phyloP scores from a whole-genome alignment of 345 rosid species.

The Eucalyptus marginata region DNA sequence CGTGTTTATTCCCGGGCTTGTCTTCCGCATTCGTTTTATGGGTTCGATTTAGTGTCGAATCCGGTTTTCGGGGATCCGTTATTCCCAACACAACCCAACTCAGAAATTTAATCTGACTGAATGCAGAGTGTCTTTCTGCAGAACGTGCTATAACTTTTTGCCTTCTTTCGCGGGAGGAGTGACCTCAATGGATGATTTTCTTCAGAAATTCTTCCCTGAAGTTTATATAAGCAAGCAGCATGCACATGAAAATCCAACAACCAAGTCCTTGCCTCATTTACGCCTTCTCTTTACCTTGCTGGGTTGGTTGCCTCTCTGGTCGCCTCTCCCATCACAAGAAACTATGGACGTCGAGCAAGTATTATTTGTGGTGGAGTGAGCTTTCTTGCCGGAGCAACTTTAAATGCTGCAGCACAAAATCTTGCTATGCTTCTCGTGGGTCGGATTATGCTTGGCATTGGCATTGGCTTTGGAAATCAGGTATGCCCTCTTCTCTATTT shows the following conservation, averaged over 20 bases:
- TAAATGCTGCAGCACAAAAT: slow-evolving; percentile 65
- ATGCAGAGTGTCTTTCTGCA: background rate
- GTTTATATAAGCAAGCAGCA: slow-evolving; percentile 55
- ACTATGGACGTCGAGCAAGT: slow-evolving; percentile 71
- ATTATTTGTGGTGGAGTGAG: slow-evolving; percentile 79
- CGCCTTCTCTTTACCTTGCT: slow-evolving; percentile 86
- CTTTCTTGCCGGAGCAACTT: slow-evolving; percentile 58
- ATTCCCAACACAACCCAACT: too few species aligned
- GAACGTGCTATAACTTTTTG: background rate
- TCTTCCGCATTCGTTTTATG: too few species aligned
- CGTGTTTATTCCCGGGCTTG: too few species aligned
- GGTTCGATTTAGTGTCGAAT: too few species aligned
- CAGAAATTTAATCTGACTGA: background rate
- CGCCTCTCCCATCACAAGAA: slow-evolving; percentile 72
- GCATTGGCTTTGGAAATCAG: slow-evolving; percentile 99
- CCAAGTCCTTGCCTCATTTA: slow-evolving; percentile 76
- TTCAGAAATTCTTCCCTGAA: slow-evolving; percentile 45
- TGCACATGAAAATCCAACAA: slow-evolving; percentile 71
- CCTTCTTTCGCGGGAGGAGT: slow-evolving; percentile 53
- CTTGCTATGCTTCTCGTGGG: slow-evolving; percentile 75
- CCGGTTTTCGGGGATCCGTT: too few species aligned
- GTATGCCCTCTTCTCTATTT: slow-evolving; percentile 6
- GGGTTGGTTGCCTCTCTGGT: slow-evolving; percentile 74
- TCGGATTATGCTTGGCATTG: slow-evolving; percentile 79
- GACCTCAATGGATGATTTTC: slow-evolving; percentile 80